Base-by-base conservation (phyloP, 768 basidiomycete genomes). In the Ramaria rubella region DNA sequence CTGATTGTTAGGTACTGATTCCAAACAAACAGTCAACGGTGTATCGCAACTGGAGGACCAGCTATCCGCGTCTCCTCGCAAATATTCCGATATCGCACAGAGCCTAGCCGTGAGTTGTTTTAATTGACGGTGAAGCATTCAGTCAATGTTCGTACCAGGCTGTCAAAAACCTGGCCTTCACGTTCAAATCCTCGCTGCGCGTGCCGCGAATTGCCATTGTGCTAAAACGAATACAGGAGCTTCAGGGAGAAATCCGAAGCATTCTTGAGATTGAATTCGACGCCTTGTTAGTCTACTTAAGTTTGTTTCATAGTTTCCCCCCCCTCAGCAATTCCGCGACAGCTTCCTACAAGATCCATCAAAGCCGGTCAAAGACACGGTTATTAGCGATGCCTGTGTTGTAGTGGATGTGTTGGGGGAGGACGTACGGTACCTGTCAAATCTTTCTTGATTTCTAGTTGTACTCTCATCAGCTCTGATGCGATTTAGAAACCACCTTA, bases 221-320 rank as follows among this genome's bases (percentile, higher is more conserved):
- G 12, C 90, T 85, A 79, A 83, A 81, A 61, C 82, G 84, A 2
- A 83, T 93, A 17, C 85, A 90, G 64, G 85, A 90, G 58, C 73
- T 89, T 17, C 90, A 97, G 69, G 86, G 83, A n/a, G 80, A 83
- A 48, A 72, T 96, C n/a, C 81, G 88, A 57, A 78, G 77, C 5
- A 82, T 86, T 61, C 80, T 98, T 24, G 92, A 95, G 58, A 77
- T 77, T 7, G 96, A 99, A 68, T 96, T 98, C 68, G 93, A 98
- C 66, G 76, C 81, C 30, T 94, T 93, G 94, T 94, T 69, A 55
- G 91, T 74, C n/a, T 33, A 12, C 11, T 2, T 17, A 42, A n/a
- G 23, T 42, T 19, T 17, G 40, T 19, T n/a, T 42, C 7, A 21
- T 21, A 4, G 4, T 6, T 42, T 19, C 8, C 40, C 31, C 5